Evolutionary conservation across 176 grass and related monocot genomes (phyloP).

Genomic region (Triticum timopheevii): DNA sequence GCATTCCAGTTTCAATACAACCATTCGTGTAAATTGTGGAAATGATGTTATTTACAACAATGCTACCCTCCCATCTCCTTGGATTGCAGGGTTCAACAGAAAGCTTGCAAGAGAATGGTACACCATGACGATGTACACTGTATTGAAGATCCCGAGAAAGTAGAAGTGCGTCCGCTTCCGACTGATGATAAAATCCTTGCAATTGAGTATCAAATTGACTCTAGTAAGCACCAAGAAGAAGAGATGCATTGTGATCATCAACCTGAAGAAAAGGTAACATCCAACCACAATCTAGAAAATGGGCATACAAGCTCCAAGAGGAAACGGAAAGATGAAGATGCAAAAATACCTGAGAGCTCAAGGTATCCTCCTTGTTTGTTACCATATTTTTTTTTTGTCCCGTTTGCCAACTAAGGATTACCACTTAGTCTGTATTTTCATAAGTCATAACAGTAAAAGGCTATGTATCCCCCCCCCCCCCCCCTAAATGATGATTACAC

Average conservation of each 20-base stretch:
- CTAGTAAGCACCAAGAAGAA: conserved; percentile 33
- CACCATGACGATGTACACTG: conserved; percentile 35
- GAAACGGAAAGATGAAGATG: conserved; percentile 51
- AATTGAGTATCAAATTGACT: conserved; percentile 36
- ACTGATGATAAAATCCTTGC: conserved; percentile 42
- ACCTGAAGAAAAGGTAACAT: conserved; percentile 39
- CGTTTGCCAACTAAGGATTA: background rate
- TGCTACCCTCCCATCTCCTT: conserved; percentile 3
- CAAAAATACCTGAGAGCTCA: conserved; percentile 48
- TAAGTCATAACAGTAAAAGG: background rate
- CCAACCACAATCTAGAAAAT: conserved; percentile 3
- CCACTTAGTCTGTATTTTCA: background rate
- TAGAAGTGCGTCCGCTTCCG: conserved; percentile 37
- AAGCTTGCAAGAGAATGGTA: conserved; percentile 38
- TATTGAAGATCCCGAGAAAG: conserved; percentile 46
- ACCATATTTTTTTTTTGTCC: background rate
- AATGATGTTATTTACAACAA: conserved; percentile 11
- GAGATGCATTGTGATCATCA: conserved; percentile 28
- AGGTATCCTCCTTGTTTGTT: conserved; percentile 54
- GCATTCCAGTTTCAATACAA: background rate
- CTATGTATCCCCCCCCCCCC: too few species aligned
- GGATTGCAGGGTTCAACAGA: conserved; percentile 59
- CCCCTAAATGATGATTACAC: background rate
- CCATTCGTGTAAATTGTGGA: background rate
- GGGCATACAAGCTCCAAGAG: conserved; percentile 45